Evolutionary conservation across 352 stramenopile species (phyloP), one percentile per base, ranked within the genome.

Genomic region (Globisporangium apiculatum): DNA sequence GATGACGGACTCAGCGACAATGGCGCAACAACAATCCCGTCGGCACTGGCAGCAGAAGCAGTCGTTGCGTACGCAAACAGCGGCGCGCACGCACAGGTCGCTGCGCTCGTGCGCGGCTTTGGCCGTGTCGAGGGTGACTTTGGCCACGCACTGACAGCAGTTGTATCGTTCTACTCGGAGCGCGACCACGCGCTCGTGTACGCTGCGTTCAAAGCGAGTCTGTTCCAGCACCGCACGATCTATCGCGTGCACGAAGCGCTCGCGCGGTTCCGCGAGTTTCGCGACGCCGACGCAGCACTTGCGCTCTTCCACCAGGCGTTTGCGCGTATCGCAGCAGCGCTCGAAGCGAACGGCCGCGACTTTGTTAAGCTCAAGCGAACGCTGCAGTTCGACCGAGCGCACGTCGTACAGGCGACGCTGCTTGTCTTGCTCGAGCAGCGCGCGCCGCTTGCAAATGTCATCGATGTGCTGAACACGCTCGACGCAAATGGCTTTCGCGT

Each of bases 71-170:
- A 78, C 50, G 62, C 74, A 0, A 60, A 59, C 8, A 81, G 66
- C 17, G 65, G 64, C 31, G 68, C 86, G 14, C 58, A 74, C 18
- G 51, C 74, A 48, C 87, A 88, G 63, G 64, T 89, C 7, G 55
- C 65, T 8, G 68, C 58, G 6, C 61, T 91, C 24, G 17, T 91
- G 18, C 61, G 62, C 6, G 73, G 72, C 5, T 86, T 89, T 47
- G 47, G 43, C 10, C 48, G 57, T 24, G 58, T 73, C 7, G 65
- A 75, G n/a, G 62, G 62, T 7, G 48, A 73, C 7, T 67, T 75
- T 42, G 60, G 57, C 8, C 61, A 65, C 40, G 77, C 72, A 8
- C 55, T 87, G 8, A 61, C 62, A 43, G 54, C 65, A 36, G 64
- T 65, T 8, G 52, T 70, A 12, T 48, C 57, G 38, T 51, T 66